These are phyloP conservation scores for Backusella circina DNA, from an alignment of 192 early-diverging fungal species.

Conservation along the genomic window DNA sequence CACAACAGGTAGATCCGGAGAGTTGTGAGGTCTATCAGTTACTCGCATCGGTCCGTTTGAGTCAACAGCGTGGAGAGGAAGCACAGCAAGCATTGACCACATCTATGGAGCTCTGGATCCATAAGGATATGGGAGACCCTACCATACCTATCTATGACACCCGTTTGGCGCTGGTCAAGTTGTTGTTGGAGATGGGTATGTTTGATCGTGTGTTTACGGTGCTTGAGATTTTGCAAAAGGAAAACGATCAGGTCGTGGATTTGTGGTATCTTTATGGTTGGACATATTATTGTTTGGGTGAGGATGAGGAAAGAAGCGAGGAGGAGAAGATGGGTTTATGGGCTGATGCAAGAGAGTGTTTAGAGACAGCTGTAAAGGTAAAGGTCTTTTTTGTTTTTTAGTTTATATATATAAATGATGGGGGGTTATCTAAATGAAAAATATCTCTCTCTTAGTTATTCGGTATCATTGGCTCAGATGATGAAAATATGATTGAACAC, in stretches of 20 bases:
- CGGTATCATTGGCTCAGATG: slow-evolving; percentile 56
- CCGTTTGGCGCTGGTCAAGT: slow-evolving; percentile 77
- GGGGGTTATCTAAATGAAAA: not conserved
- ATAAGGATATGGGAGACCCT: slow-evolving; percentile 49
- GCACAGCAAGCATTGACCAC: slow-evolving; percentile 65
- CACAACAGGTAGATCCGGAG: slow-evolving; percentile 60
- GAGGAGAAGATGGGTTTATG: slow-evolving; percentile 51
- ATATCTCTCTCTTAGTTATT: slow-evolving; percentile 45
- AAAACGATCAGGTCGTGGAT: slow-evolving; percentile 92
- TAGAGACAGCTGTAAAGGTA: slow-evolving; percentile 65
- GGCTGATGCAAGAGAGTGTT: slow-evolving; percentile 78
- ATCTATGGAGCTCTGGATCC: slow-evolving; percentile 70
- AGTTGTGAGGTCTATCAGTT: slow-evolving; percentile 87
- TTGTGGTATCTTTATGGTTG: slow-evolving; percentile 96
- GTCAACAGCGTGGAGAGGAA: slow-evolving; percentile 78
- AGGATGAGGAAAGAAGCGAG: slow-evolving; percentile 43
- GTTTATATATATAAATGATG: not conserved
- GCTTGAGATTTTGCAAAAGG: slow-evolving; percentile 76
- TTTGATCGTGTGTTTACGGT: slow-evolving; percentile 77
- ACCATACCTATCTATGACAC: slow-evolving; percentile 78
- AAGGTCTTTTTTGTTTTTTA: no score
- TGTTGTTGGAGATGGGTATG: slow-evolving; percentile 82
- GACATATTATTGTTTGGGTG: slow-evolving; percentile 78
- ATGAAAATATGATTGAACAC: slow-evolving; percentile 66
- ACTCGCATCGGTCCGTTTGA: slow-evolving; percentile 85